Evolutionary conservation across 352 stramenopile genomes (phyloP).

Genomic region (Phytopythium helicoides): DNA sequence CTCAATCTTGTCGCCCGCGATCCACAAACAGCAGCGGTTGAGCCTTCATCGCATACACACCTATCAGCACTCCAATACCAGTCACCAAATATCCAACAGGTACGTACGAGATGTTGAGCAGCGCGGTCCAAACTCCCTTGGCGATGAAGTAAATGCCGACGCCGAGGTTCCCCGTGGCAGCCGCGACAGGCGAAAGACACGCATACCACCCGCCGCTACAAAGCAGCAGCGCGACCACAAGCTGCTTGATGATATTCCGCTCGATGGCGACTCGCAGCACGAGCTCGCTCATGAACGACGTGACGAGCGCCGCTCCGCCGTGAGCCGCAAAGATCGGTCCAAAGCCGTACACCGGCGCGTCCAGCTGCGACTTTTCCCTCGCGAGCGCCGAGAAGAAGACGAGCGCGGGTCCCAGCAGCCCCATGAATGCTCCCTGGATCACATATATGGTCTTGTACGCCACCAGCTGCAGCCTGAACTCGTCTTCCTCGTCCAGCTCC

Average conservation of each 20-base stretch:
- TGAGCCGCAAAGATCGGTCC: constrained; percentile 74
- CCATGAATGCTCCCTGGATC: constrained; percentile 63
- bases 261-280: constrained; percentile 66
- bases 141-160: constrained; percentile 72
- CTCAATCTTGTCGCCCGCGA: constrained; percentile 65
- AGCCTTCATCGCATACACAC: constrained; percentile 24
- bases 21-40: constrained; percentile 68
- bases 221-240: constrained; percentile 56
- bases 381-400: constrained; percentile 64
- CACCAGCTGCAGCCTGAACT: constrained; percentile 61
- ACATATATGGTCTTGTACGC: constrained; percentile 70
- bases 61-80: neutral
- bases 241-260: constrained; percentile 69
- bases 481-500: constrained; percentile 34
- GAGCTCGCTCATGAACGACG: constrained; percentile 80
- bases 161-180: constrained; percentile 55
- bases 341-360: constrained; percentile 60
- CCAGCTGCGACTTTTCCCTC: constrained; percentile 26
- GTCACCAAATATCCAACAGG: neutral
- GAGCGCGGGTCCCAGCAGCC: constrained; percentile 57
- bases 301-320: constrained; percentile 62
- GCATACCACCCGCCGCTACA: constrained; percentile 66
- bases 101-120: constrained; percentile 76
- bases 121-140: constrained; percentile 69
- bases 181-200: constrained; percentile 56